Conservation (phyloP, 139 green algal genomes). For the Micractinium conductrix region DNA sequence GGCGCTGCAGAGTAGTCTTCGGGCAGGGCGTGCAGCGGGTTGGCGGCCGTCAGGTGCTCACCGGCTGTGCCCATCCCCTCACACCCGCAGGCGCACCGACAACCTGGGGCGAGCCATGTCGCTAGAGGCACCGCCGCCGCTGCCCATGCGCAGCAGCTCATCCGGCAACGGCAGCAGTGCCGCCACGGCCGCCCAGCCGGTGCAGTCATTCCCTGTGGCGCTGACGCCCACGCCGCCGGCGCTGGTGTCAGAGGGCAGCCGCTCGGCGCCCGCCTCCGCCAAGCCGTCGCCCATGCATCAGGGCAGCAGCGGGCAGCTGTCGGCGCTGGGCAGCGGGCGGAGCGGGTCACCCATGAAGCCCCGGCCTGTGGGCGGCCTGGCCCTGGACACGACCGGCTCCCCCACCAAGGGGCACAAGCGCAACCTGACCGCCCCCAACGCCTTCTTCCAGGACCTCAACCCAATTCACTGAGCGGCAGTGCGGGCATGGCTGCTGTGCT, state of each 20-base stretch:
- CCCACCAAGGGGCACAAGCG: slow-evolving; percentile 11
- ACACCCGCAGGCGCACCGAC: background rate
- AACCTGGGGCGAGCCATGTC: background rate
- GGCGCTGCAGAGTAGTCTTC: too few relatives aligned
- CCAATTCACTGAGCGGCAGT: slow-evolving; percentile 21
- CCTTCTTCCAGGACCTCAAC: slow-evolving; percentile 21
- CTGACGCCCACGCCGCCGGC: background rate
- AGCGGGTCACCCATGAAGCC: background rate
- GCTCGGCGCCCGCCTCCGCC: slow-evolving; percentile 7
- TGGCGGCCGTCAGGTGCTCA: too few relatives aligned
- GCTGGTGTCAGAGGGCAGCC: background rate
- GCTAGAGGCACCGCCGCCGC: background rate
- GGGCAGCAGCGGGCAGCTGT: too few relatives aligned
- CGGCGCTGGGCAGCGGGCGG: background rate
- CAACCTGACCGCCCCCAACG: background rate
- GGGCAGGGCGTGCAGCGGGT: too few relatives aligned
- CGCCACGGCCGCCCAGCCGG: background rate
- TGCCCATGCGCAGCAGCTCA: too few relatives aligned
- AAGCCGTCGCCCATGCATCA: slow-evolving; percentile 4
- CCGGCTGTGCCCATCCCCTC: too few relatives aligned
- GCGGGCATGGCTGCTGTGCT: too few relatives aligned
- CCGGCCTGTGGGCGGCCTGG: background rate
- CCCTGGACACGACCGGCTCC: background rate
- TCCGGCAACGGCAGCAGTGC: background rate
- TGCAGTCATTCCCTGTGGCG: background rate